Conservation (phyloP, 106 monocot genomes). For the Ottelia alismoides region DNA sequence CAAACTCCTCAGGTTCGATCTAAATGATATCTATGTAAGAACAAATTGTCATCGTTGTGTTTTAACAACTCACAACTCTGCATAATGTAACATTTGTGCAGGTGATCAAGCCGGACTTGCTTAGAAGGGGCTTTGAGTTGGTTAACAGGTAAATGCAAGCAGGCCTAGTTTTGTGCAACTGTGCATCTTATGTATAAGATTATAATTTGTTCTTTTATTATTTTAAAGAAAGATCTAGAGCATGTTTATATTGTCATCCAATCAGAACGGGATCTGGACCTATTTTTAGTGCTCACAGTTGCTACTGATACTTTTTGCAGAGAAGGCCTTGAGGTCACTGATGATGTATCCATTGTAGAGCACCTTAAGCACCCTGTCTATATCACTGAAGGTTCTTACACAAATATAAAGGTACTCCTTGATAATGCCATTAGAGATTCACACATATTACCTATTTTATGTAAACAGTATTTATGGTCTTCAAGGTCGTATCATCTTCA, state of each 20-base stretch:
- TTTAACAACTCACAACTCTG: not conserved
- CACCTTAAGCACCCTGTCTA: conserved; percentile 93
- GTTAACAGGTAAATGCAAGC: conserved; percentile 74
- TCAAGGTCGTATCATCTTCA: no score
- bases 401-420: conserved; percentile 97
- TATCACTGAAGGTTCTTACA: conserved; percentile 96
- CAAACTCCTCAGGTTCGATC: conserved; percentile 86
- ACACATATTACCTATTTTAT: no score
- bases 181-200: no score
- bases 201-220: not conserved
- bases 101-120: conserved; percentile 87
- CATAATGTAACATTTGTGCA: conserved; percentile 16
- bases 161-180: no score
- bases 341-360: conserved; percentile 97
- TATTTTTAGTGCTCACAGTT: no score
- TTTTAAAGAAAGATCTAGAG: not conserved
- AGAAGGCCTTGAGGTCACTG: conserved; percentile 87
- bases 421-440: no score
- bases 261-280: no score
- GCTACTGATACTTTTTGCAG: conserved; percentile 30
- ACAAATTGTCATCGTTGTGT: not conserved
- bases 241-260: no score
- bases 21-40: not conserved
- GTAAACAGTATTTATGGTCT: no score
- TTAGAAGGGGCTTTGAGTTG: conserved; percentile 85